Base-by-base conservation (phyloP, 148 eudicot genomes). In the Pharnaceum exiguum region DNA sequence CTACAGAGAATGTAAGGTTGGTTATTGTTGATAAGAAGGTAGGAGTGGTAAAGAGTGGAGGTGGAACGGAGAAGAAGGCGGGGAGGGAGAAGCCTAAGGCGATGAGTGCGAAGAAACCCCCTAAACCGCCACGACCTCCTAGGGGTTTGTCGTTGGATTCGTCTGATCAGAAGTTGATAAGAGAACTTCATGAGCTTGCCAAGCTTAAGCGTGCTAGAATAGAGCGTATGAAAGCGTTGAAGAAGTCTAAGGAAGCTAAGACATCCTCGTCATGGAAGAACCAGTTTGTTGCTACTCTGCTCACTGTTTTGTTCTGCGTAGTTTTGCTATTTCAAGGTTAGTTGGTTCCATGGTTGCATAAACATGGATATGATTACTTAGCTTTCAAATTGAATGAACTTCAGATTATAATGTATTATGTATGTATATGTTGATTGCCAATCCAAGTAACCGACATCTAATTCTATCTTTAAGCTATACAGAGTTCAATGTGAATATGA, bases 321-420 rank as follows among this genome's bases (percentile, higher is more conserved):
- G 89, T 86, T 60, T 67, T 90, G 37, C 62, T 86, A 51, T 66
- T 84, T 65, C 97, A 90, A 82, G 97, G 97, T 86, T 71, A 59
- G 55, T 54, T 63, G 2, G 36, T 12, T 53, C 51, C 18, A 30
- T 19, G 26, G 21, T 40, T 1, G 22, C n/a, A n/a, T n/a, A n/a
- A n/a, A n/a, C n/a, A n/a, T n/a, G n/a, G n/a, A n/a, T n/a, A n/a
- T n/a, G n/a, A n/a, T n/a, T n/a, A n/a, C n/a, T n/a, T n/a, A n/a
- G n/a, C n/a, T n/a, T n/a, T n/a, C n/a, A n/a, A n/a, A n/a, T n/a
- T n/a, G n/a, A n/a, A n/a, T n/a, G n/a, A n/a, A n/a, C n/a, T n/a
- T n/a, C n/a, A n/a, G n/a, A n/a, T n/a, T n/a, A n/a, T n/a, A n/a
- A n/a, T n/a, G n/a, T n/a, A n/a, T n/a, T n/a, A n/a, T n/a, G n/a